Percentiles rank a stretch among this genome's conserved stretches.
These are phyloP conservation scores for Brasenia schreberi DNA, from an alignment of 164 flowering plant species.

Conservation along the genomic window DNA sequence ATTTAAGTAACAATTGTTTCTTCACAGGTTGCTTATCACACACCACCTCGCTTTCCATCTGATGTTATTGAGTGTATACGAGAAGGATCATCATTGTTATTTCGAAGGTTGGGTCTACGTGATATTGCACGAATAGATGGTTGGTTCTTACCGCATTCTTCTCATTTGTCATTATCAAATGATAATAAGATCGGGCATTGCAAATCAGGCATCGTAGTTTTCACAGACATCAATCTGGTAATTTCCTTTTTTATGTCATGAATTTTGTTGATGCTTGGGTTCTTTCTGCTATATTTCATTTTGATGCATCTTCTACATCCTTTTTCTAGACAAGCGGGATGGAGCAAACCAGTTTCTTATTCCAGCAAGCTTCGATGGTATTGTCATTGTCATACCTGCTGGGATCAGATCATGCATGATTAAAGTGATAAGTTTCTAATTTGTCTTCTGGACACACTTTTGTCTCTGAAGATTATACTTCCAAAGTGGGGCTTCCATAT, in stretches of 20 bases:
- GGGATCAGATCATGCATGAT: too few relatives aligned
- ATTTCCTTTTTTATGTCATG: slow-evolving; percentile 3
- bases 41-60: slow-evolving; percentile 77
- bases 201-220: slow-evolving; percentile 45
- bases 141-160: slow-evolving; percentile 66
- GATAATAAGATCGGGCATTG: slow-evolving; percentile 33
- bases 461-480: too few relatives aligned
- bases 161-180: slow-evolving; percentile 12
- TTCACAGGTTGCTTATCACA: slow-evolving; percentile 77
- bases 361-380: slow-evolving; percentile 98
- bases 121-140: slow-evolving; percentile 98
- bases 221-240: slow-evolving; percentile 89
- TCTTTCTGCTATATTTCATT: too few relatives aligned
- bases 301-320: not conserved
- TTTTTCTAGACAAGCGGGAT: slow-evolving; percentile 71
- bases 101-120: slow-evolving; percentile 52
- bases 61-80: slow-evolving; percentile 53
- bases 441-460: too few relatives aligned
- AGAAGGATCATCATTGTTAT: slow-evolving; percentile 58
- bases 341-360: slow-evolving; percentile 92
- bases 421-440: too few relatives aligned
- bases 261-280: too few relatives aligned
- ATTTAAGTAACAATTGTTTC: not conserved
- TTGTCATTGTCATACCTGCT: not conserved
- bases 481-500: too few relatives aligned